phyloP scores from a whole-genome alignment of 768 basidiomycete genomes.

The Trametes sanguinea region DNA sequence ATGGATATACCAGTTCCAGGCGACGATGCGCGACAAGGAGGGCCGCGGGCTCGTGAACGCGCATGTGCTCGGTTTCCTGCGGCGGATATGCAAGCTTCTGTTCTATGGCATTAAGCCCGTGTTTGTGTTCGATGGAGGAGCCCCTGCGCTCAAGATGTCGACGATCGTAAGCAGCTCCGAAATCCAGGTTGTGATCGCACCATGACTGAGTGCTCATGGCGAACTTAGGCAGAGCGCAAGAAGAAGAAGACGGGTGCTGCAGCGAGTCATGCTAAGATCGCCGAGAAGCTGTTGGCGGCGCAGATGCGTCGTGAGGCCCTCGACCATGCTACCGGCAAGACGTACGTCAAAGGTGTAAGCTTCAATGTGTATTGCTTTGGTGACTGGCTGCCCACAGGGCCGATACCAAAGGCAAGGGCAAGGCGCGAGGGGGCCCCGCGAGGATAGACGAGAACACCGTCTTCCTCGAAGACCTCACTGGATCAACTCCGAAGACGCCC shows the following conservation, averaged over 20 bases:
- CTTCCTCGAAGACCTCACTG: constrained; percentile 85
- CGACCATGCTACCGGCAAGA: constrained; percentile 51
- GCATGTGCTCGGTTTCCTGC: constrained; percentile 87
- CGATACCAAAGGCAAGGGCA: constrained; percentile 46
- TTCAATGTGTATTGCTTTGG: background rate
- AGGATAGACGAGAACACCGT: constrained; percentile 74
- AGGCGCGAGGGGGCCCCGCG: constrained; percentile 37
- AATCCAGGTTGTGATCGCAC: no score
- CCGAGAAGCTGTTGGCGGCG: constrained; percentile 90
- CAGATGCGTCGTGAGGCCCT: constrained; percentile 90
- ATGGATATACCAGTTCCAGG: constrained; percentile 99
- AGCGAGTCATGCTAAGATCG: constrained; percentile 80
- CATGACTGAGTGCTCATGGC: constrained; percentile 44
- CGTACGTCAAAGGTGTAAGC: constrained; percentile 42
- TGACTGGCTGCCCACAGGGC: constrained; percentile 6
- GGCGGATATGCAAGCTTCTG: constrained; percentile 90
- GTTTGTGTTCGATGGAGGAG: constrained; percentile 98
- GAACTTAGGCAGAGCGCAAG: constrained; percentile 74
- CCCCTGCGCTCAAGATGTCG: constrained; percentile 82
- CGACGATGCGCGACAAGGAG: constrained; percentile 98
- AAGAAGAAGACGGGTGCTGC: constrained; percentile 91
- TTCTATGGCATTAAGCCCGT: constrained; percentile 99
- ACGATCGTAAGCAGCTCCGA: constrained; percentile 57
- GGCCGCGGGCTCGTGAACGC: constrained; percentile 89
- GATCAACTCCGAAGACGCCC: constrained; percentile 55